These are phyloP conservation scores for Wallacemonas sp. DNA, from an alignment of 208 protist genomes.

Conservation along the genomic window DNA sequence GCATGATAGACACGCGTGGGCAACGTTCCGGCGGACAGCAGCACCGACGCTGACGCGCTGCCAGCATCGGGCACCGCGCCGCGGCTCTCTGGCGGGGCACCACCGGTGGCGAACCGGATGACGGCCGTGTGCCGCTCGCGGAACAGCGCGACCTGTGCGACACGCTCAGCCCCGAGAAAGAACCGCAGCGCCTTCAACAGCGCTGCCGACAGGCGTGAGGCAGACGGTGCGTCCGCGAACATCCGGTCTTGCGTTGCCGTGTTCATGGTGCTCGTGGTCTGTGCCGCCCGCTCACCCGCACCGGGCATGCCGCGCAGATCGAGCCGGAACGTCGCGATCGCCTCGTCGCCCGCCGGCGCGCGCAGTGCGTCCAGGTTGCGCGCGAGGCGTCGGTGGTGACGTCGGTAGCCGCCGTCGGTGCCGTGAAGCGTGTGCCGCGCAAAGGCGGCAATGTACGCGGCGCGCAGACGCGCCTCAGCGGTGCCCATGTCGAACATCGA, in stretches of 20 bases:
- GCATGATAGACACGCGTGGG: too few relatives aligned
- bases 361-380: slow-evolving; percentile 48
- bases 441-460: slow-evolving; percentile 75
- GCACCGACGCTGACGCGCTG: too few relatives aligned
- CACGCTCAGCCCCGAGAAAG: background rate
- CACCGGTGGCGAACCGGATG: slow-evolving; percentile 6
- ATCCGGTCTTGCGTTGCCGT: too few relatives aligned
- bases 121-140: background rate
- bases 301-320: slow-evolving; percentile 15
- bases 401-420: slow-evolving; percentile 61
- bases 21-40: too few relatives aligned
- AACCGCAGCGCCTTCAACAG: background rate
- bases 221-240: too few relatives aligned
- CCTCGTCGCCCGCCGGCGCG: slow-evolving; percentile 14
- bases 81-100: slow-evolving; percentile 13
- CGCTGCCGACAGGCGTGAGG: background rate
- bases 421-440: slow-evolving; percentile 61
- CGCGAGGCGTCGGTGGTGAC: slow-evolving; percentile 51
- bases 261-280: too few relatives aligned
- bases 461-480: slow-evolving; percentile 54
- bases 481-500: slow-evolving; percentile 28
- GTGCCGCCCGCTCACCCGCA: too few relatives aligned
- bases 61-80: too few relatives aligned
- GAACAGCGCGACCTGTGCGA: background rate
- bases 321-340: slow-evolving; percentile 40